phyloP scores from a whole-genome alignment of 2,329 filamentous ascomycete species.

The Rutstroemia sydowiana region DNA sequence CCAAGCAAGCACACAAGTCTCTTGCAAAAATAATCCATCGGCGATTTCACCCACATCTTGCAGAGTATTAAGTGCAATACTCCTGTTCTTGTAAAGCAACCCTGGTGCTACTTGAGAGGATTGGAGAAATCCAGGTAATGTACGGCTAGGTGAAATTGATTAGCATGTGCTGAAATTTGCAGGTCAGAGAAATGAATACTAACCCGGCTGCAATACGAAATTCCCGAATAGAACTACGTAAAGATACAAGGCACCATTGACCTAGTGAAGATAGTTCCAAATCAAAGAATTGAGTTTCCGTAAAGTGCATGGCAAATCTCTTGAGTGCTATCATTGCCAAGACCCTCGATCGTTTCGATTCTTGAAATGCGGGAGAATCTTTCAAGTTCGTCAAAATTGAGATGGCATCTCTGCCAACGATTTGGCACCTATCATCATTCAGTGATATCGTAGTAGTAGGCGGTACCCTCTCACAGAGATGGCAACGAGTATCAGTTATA shows the following conservation, averaged over 20 bases:
- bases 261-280: conserved; percentile 62
- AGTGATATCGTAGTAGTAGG: conserved; percentile 12
- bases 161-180: neutral
- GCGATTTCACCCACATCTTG: conserved; percentile 64
- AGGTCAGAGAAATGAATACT: conserved; percentile 7
- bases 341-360: conserved; percentile 56
- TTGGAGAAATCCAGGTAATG: conserved; percentile 59
- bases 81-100: conserved; percentile 55
- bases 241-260: conserved; percentile 72
- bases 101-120: conserved; percentile 30
- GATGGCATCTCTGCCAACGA: conserved; percentile 34
- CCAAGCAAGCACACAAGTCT: conserved; percentile 80
- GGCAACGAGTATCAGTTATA: conserved; percentile 23
- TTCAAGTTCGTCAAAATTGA: conserved; percentile 40
- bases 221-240: conserved; percentile 80
- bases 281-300: conserved; percentile 51
- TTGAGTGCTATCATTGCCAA: conserved; percentile 65
- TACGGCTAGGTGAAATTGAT: conserved; percentile 40
- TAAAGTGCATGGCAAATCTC: conserved; percentile 61
- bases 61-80: conserved; percentile 62
- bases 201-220: conserved; percentile 73
- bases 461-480: conserved; percentile 23
- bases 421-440: conserved; percentile 15
- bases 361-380: conserved; percentile 38
- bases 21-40: conserved; percentile 55